Evolutionary conservation across 2,329 filamentous ascomycete species (phyloP).

Genomic region (Rutstroemia sp.): DNA sequence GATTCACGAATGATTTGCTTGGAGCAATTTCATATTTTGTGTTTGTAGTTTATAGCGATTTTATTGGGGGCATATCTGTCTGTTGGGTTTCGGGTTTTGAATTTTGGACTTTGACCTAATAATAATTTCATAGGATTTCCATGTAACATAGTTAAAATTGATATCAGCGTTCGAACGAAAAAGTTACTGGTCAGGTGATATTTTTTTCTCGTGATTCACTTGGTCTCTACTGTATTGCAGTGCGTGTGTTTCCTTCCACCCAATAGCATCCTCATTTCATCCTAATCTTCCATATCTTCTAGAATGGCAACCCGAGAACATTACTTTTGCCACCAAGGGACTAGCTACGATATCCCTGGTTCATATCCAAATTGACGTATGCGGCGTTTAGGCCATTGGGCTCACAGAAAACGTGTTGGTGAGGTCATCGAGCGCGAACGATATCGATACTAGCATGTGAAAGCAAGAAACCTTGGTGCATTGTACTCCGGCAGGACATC

Average conservation of each 20-base stretch:
- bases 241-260: too few species aligned
- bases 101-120: too few species aligned
- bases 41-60: slow-evolving; percentile 6
- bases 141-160: slow-evolving; percentile 4
- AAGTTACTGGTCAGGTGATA: too few species aligned
- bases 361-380: slow-evolving; percentile 2
- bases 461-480: neutral
- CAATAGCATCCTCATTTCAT: neutral
- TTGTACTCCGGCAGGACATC: too few species aligned
- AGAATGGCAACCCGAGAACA: neutral
- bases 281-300: neutral
- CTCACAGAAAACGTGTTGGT: neutral
- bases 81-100: neutral
- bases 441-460: neutral
- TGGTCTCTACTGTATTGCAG: too few species aligned
- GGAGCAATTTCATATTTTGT: neutral
- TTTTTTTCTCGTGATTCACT: too few species aligned
- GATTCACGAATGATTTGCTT: neutral
- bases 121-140: neutral
- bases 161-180: neutral
- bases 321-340: neutral
- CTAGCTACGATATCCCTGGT: neutral
- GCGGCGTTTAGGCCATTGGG: neutral
- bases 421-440: neutral
- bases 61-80: neutral